Percentiles rank a stretch among this genome's conserved stretches.
phyloP scores from a whole-genome alignment of 352 stramenopile genomes.

The Globisporangium polare region DNA sequence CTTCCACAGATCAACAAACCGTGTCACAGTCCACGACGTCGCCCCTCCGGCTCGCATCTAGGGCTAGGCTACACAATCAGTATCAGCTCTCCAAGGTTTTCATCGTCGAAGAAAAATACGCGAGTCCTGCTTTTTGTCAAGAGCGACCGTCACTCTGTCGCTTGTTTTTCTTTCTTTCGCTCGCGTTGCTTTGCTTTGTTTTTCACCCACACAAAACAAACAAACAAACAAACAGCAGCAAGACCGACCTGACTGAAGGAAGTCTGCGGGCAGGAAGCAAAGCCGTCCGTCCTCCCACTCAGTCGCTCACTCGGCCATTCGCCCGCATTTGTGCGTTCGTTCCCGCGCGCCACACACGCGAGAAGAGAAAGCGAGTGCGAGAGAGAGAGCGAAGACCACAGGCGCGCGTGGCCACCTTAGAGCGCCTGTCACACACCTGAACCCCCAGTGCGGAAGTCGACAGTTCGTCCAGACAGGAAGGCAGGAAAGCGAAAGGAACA shows the following conservation, averaged over 20 bases:
- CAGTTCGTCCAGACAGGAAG: not conserved
- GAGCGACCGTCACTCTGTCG: conserved; percentile 9
- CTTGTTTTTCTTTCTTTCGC: conserved; percentile 8
- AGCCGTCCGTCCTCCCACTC: conserved; percentile 3
- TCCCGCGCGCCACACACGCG: not conserved
- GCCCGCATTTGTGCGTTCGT: not conserved
- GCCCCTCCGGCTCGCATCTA: not conserved
- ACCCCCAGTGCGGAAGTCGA: too few relatives aligned
- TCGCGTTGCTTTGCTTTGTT: not conserved
- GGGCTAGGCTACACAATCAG: not conserved
- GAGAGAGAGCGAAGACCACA: not conserved
- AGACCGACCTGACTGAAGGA: not conserved
- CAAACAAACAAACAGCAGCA: not conserved
- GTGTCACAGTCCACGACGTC: not conserved
- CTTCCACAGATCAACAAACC: not conserved
- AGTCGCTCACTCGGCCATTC: conserved; percentile 1
- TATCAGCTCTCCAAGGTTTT: not conserved
- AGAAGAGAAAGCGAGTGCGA: not conserved
- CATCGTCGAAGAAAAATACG: not conserved
- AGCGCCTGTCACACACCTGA: too few relatives aligned
- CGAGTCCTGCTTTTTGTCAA: conserved; percentile 4
- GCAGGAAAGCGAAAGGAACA: not conserved
- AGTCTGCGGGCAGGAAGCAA: not conserved
- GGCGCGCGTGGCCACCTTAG: not conserved
- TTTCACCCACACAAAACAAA: conserved; percentile 9